Evolutionary conservation across 2,329 filamentous ascomycete species (phyloP).

Genomic region (Saccharata proteae): DNA sequence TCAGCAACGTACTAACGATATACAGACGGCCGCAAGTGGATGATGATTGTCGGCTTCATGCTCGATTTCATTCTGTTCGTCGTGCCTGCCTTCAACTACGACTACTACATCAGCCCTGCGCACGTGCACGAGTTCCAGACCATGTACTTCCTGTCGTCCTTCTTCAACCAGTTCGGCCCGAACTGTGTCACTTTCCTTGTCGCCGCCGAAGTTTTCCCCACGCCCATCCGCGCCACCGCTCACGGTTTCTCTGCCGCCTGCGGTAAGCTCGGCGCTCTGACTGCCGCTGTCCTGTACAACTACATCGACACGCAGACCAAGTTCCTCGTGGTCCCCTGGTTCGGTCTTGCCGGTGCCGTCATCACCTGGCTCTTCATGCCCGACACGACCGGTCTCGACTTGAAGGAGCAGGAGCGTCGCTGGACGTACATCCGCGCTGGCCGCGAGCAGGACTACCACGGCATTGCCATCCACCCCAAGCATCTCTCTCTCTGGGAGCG

Average conservation of each 20-base stretch:
- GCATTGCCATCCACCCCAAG: slow-evolving; percentile 78
- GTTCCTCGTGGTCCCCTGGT: slow-evolving; percentile 92
- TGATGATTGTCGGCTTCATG: slow-evolving; percentile 90
- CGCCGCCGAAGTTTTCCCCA: slow-evolving; percentile 92
- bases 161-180: slow-evolving; percentile 98
- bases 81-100: slow-evolving; percentile 76
- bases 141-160: slow-evolving; percentile 96
- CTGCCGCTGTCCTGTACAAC: slow-evolving; percentile 84
- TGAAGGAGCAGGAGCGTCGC: slow-evolving; percentile 93
- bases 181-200: slow-evolving; percentile 95
- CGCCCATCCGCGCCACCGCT: slow-evolving; percentile 80
- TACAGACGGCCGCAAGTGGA: slow-evolving; percentile 71
- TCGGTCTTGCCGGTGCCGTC: slow-evolving; percentile 75
- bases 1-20: slow-evolving; percentile 2
- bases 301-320: slow-evolving; percentile 78
- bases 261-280: slow-evolving; percentile 78
- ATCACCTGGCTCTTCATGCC: slow-evolving; percentile 78
- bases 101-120: slow-evolving; percentile 61
- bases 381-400: slow-evolving; percentile 91
- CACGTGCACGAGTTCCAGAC: slow-evolving; percentile 86
- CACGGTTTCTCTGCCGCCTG: slow-evolving; percentile 90
- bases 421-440: slow-evolving; percentile 79
- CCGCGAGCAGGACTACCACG: slow-evolving; percentile 73
- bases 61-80: slow-evolving; percentile 91
- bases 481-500: slow-evolving; percentile 87